phyloP scores from a whole-genome alignment of 257 asterid genomes.

The Coffea eugenioides region DNA sequence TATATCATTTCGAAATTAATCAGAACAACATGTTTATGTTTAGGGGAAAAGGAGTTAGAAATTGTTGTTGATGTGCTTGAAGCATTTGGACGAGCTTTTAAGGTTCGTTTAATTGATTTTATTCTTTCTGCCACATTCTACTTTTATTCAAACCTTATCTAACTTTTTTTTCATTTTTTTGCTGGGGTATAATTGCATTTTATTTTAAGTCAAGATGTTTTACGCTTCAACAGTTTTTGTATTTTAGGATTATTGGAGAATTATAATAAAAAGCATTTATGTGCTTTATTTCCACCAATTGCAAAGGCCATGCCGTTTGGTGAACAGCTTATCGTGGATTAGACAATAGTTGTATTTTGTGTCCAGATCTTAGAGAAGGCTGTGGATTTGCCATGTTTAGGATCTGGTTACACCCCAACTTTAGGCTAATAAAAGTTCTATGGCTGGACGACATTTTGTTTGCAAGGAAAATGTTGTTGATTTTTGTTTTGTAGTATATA shows the following conservation, averaged over 20 bases:
- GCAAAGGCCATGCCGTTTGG: neutral
- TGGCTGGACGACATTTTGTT: neutral
- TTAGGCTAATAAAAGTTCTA: neutral
- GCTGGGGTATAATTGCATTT: neutral
- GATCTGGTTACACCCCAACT: neutral
- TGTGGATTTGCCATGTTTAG: neutral
- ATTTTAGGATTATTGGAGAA: too few relatives aligned
- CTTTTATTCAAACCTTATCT: neutral
- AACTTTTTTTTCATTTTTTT: neutral
- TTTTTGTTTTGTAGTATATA: neutral
- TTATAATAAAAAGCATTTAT: neutral
- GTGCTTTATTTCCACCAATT: neutral
- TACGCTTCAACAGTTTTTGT: neutral
- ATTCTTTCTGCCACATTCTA: neutral
- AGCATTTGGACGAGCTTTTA: slow-evolving; percentile 70
- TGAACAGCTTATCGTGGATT: neutral
- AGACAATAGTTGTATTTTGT: neutral
- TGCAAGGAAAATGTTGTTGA: neutral
- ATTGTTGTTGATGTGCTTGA: slow-evolving; percentile 70
- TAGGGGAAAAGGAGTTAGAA: slow-evolving; percentile 62
- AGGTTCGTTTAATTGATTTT: slow-evolving; percentile 48
- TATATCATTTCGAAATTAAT: slow-evolving; percentile 21
- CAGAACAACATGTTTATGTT: slow-evolving; percentile 22
- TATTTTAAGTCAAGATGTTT: neutral
- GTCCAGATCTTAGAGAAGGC: neutral